Evolutionary conservation across 768 basidiomycete species (phyloP), one percentile per base, ranked within the genome.

Genomic region (Macrolepiota dolichaula): DNA sequence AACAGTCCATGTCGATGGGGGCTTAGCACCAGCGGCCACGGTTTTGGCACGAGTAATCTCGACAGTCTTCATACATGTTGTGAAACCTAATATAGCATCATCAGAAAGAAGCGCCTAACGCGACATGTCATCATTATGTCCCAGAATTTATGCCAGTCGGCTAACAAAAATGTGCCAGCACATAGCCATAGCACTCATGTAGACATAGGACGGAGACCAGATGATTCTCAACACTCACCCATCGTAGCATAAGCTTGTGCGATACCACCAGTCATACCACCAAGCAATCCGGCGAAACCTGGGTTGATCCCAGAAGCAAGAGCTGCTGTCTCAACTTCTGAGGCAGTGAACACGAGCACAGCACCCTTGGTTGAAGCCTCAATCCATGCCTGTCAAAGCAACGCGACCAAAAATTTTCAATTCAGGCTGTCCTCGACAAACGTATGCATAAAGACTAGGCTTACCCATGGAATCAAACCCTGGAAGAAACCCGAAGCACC

Each of bases 211-310:
- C 15, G 29, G 35, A 50, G 37, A 64, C 5, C 37, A 57, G 50
- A 11, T 4, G 44, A 40, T 7, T 9, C 35, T 62, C 9, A 24
- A 64, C 29, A 82, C 89, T 72, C 70, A 96, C 97, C 97, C 96
- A 99, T 98, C n/a, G 97, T 98, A 63, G 95, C 96, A 71, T 99
- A 99, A 29, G 97, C 96, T 77, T 99, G 97, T 44, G 91, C 93
- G 66, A 98, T 77, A 81, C 97, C 97, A 70, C 97, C 97, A 12
- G 91, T 90, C 92, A 98, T 98, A 64, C 97, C 97, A 64, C 97
- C 97, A 54, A 98, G 75, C 66, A 98, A 81, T 67, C 97, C 97
- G 60, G 91, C 91, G 47, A 81, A 79, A 25, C 88, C 94, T 32
- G 94, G 88, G 68, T 81, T 89, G 62, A 96, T 75, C 10, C 94